These are phyloP conservation scores for Conticribra weissflogii DNA, from an alignment of 108 stramenopile species.

Conservation along the genomic window DNA sequence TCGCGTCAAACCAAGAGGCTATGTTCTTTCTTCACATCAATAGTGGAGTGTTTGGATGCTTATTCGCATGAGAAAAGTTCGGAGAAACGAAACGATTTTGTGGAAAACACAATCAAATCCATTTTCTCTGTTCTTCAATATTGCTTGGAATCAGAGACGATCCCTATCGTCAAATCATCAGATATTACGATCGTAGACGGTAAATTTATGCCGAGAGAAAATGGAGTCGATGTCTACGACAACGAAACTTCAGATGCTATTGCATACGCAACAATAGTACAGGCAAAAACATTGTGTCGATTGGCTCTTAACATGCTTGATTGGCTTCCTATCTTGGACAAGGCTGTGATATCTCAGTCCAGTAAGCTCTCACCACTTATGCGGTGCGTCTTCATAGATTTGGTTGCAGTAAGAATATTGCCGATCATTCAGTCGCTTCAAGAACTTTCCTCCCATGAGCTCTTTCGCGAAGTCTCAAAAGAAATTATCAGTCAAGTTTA, in stretches of 20 bases:
- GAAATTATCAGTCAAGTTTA: slow-evolving; percentile 44
- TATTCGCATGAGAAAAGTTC: slow-evolving; percentile 7
- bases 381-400: slow-evolving; percentile 52
- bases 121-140: slow-evolving; percentile 28
- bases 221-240: slow-evolving; percentile 21
- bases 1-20: slow-evolving; percentile 26
- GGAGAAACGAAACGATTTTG: neutral
- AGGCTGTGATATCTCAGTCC: neutral
- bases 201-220: slow-evolving; percentile 21
- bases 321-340: slow-evolving; percentile 61
- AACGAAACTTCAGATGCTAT: slow-evolving; percentile 34
- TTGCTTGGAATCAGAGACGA: slow-evolving; percentile 44
- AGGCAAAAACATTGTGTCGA: slow-evolving; percentile 47
- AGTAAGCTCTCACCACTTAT: slow-evolving; percentile 32
- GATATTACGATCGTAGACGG: slow-evolving; percentile 9
- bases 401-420: slow-evolving; percentile 52
- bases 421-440: slow-evolving; percentile 39
- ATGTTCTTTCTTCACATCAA: slow-evolving; percentile 26
- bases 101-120: slow-evolving; percentile 15
- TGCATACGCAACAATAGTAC: slow-evolving; percentile 42
- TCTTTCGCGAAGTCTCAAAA: slow-evolving; percentile 15
- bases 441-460: slow-evolving; percentile 7
- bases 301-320: slow-evolving; percentile 55
- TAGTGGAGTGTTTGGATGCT: slow-evolving; percentile 13
- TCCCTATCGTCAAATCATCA: slow-evolving; percentile 47